Base-by-base conservation (phyloP, 1,284 basidiomycete genomes). In the Coniferiporia sulphurascens region DNA sequence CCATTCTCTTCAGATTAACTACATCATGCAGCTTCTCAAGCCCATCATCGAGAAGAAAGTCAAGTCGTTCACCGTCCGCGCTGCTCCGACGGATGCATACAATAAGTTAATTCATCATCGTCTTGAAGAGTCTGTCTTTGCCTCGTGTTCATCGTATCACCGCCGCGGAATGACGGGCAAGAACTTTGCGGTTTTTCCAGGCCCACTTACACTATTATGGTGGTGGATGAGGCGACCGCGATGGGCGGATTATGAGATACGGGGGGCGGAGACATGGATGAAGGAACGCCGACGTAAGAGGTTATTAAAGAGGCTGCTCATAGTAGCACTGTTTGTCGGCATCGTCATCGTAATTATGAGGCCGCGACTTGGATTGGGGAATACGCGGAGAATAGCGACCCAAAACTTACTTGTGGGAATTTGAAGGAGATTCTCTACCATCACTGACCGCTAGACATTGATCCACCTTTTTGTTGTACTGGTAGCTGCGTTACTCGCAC, bases 171-270 rank as follows among this genome's bases (percentile, higher is more conserved):
- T n/a, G 12, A 65, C 52, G 1, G 71, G 70, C n/a, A 72, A 73
- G 61, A 35, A 65, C 21, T 67, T 68, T 35, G 62, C 67, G 44
- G 49, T 66, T 4, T 70, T 73, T 48, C 72, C 68, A 13, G 70
- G 71, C 56, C 57, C 69, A 1, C 55, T 71, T 3, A 62, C 62
- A 9, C n/a, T 61, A n/a, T 70, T 63, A 58, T 73, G 72, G 71
- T 73, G 67, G 68, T 62, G 65, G 64, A 64, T 67, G 41, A 66
- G 64, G 41, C 56, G 61, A 27, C 69, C 67, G 10, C 63, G 57
- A 36, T 70, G 70, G 70, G 56, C 62, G 34, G 64, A 72, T 43
- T 72, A 66, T 59, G 57, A 56, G 0, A 64, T 43, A 15, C 62
- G 64, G 2, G 63, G 59, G 27, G 70, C 70, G 10, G 58, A 71